Percentiles rank a stretch among this genome's conserved stretches.
Evolutionary conservation across 805 yeast genomes (phyloP).

Genomic region (Suhomyces emberorum): DNA sequence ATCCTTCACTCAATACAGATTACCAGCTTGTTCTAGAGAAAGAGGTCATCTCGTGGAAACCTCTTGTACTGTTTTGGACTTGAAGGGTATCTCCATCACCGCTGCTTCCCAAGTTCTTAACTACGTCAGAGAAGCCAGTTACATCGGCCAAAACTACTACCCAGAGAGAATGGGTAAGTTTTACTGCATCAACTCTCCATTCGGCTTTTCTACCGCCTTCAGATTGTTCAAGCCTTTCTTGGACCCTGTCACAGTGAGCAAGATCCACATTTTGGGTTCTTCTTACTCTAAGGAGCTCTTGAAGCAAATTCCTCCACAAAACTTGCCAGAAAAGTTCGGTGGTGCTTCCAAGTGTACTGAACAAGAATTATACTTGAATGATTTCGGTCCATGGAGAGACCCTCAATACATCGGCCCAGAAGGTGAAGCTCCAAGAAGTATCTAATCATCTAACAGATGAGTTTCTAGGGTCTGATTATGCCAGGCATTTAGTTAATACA

Average conservation of each 20-base stretch:
- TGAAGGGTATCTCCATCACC: constrained; percentile 87
- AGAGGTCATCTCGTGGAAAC: constrained; percentile 82
- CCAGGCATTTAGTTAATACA: too few relatives aligned
- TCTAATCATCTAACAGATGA: too few relatives aligned
- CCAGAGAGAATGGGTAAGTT: constrained; percentile 99
- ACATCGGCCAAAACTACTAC: constrained; percentile 93
- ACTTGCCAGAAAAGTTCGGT: constrained; percentile 88
- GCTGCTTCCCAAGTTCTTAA: constrained; percentile 81
- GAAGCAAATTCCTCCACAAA: constrained; percentile 90
- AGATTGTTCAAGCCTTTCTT: constrained; percentile 86
- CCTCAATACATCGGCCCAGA: constrained; percentile 86
- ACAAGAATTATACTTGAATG: constrained; percentile 83
- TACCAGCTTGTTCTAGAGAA: constrained; percentile 92
- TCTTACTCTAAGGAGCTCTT: constrained; percentile 77
- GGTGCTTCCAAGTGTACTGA: constrained; percentile 69
- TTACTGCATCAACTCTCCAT: constrained; percentile 93
- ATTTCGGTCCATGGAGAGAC: constrained; percentile 98
- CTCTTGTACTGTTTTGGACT: constrained; percentile 91
- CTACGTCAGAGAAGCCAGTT: constrained; percentile 89
- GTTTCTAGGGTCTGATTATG: too few relatives aligned
- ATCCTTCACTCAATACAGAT: constrained; percentile 74
- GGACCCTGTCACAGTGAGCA: constrained; percentile 96
- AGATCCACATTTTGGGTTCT: constrained; percentile 82
- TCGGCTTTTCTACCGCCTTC: constrained; percentile 94
- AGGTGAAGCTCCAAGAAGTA: constrained; percentile 83